phyloP scores from a whole-genome alignment of 163 green algal genomes.

The Volvox carteri region DNA sequence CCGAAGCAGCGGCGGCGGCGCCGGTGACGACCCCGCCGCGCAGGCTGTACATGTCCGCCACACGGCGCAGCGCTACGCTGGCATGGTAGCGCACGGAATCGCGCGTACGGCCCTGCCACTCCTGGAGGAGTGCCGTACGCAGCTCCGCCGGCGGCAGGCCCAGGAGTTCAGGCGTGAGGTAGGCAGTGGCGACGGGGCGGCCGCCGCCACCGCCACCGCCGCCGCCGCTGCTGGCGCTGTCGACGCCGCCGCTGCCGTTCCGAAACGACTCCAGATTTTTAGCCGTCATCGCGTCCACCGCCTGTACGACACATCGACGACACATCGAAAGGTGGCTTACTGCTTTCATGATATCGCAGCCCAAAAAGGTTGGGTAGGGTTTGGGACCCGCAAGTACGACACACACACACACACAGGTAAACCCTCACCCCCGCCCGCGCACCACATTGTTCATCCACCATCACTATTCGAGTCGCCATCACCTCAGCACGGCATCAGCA shows the following conservation, averaged over 20 bases:
- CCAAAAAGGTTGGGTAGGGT: too few species aligned
- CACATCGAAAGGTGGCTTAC: too few species aligned
- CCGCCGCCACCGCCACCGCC: neutral
- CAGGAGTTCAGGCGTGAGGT: constrained; percentile 17
- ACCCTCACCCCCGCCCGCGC: too few species aligned
- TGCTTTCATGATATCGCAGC: too few species aligned
- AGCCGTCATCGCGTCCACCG: neutral
- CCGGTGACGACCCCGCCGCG: neutral
- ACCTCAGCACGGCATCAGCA: too few species aligned
- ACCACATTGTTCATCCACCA: too few species aligned
- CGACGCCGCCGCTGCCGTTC: neutral
- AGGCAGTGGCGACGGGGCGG: constrained; percentile 1
- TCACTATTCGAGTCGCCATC: too few species aligned
- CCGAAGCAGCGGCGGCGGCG: constrained; percentile 1
- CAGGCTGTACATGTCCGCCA: neutral
- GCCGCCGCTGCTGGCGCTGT: neutral
- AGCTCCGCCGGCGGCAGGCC: constrained; percentile 7
- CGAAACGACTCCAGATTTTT: neutral
- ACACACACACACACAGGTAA: too few species aligned
- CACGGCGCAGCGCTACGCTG: neutral
- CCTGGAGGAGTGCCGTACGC: neutral
- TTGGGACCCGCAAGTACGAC: too few species aligned
- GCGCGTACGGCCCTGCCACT: neutral
- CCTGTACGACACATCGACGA: too few species aligned
- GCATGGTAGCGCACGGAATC: constrained; percentile 1